phyloP scores from a whole-genome alignment of 257 asterid genomes.

The Knoxia roxburghii region DNA sequence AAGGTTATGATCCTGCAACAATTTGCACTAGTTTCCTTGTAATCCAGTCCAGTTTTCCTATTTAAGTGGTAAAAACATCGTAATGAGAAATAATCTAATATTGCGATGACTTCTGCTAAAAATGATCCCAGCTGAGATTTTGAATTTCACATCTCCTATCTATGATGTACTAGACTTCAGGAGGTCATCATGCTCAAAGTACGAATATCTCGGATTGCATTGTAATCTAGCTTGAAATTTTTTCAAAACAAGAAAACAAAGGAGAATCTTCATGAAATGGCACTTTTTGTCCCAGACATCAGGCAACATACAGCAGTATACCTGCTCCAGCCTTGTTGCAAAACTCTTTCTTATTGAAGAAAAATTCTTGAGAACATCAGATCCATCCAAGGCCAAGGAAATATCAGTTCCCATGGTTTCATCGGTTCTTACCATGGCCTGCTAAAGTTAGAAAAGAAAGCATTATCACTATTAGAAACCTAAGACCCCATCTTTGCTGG shows the following conservation, averaged over 20 bases:
- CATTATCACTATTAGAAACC: conserved; percentile 6
- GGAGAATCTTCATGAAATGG: not conserved
- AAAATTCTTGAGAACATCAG: conserved; percentile 26
- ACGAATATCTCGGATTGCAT: not conserved
- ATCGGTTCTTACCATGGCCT: conserved; percentile 44
- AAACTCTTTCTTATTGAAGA: conserved; percentile 34
- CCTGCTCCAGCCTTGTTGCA: conserved; percentile 52
- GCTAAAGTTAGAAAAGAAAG: conserved; percentile 17
- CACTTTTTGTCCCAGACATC: not conserved
- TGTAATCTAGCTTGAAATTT: no score
- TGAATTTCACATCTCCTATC: not conserved
- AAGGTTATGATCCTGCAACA: not conserved
- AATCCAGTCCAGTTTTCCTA: not conserved
- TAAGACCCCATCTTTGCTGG: not conserved
- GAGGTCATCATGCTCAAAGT: not conserved
- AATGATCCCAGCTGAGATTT: not conserved
- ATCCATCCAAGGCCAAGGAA: conserved; percentile 33
- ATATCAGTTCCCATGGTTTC: conserved; percentile 26
- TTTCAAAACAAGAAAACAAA: not conserved
- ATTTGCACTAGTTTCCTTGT: not conserved
- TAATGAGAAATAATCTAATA: not conserved
- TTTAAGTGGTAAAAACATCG: not conserved
- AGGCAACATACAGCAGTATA: conserved; percentile 12
- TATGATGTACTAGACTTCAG: not conserved
- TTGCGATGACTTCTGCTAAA: not conserved